phyloP scores from a whole-genome alignment of 805 yeast species.

The Saccharomycopsis olivae region DNA sequence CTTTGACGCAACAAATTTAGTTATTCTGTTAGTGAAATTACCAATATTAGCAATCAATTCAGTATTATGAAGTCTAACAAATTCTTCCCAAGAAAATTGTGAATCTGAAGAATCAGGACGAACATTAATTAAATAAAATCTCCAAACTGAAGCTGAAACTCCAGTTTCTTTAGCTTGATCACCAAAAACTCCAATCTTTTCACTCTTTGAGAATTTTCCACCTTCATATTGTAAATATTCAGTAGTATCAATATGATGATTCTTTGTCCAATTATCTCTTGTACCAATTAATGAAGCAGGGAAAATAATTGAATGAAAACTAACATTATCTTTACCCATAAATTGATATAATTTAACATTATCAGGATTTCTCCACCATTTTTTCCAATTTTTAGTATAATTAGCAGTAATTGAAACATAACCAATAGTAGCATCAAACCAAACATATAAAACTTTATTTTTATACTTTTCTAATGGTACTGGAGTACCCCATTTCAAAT shows the following conservation, averaged over 20 bases:
- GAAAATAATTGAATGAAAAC: slow-evolving; percentile 97
- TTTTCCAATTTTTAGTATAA: slow-evolving; percentile 68
- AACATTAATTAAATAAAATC: slow-evolving; percentile 85
- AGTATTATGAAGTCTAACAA: slow-evolving; percentile 85
- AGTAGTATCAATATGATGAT: slow-evolving; percentile 86
- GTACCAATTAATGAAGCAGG: slow-evolving; percentile 92
- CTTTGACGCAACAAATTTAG: slow-evolving; percentile 82
- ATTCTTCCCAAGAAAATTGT: slow-evolving; percentile 95
- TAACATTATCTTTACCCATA: slow-evolving; percentile 99
- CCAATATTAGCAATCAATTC: slow-evolving; percentile 94
- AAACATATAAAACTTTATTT: slow-evolving; percentile 89
- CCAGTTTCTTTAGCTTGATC: slow-evolving; percentile 94
- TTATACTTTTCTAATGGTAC: slow-evolving; percentile 83
- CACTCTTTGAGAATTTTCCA: slow-evolving; percentile 96
- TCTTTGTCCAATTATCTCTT: slow-evolving; percentile 76
- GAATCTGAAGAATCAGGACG: slow-evolving; percentile 96
- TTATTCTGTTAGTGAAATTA: slow-evolving; percentile 88
- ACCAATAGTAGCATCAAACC: slow-evolving; percentile 99
- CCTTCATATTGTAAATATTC: slow-evolving; percentile 97
- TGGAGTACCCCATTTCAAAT: slow-evolving; percentile 96
- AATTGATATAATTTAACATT: slow-evolving; percentile 84
- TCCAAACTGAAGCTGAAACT: slow-evolving; percentile 87
- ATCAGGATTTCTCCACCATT: slow-evolving; percentile 96
- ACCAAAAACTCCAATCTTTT: slow-evolving; percentile 97
- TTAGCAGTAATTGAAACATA: slow-evolving; percentile 93